Conservation (phyloP, 2,329 filamentous ascomycete species). For the Lomentospora prolificans region DNA sequence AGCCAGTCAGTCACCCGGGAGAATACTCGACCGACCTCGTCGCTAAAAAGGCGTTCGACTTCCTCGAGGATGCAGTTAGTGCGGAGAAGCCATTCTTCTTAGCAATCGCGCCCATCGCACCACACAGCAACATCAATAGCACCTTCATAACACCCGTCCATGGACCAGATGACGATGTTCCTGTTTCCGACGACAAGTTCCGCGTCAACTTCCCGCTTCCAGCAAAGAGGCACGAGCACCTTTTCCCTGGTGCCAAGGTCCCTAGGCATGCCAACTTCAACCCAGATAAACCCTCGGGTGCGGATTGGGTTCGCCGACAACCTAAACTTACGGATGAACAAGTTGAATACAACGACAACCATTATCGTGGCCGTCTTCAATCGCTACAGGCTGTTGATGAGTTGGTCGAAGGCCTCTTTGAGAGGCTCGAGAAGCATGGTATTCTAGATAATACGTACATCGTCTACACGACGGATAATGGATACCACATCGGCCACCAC, state of each 20-base stretch:
- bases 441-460: constrained; percentile 36
- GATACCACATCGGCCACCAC: constrained; percentile 44
- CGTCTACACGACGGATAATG: constrained; percentile 43
- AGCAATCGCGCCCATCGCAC: constrained; percentile 37
- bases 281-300: constrained; percentile 32
- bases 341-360: constrained; percentile 26
- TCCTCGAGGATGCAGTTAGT: constrained; percentile 40
- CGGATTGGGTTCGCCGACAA: constrained; percentile 33
- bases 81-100: constrained; percentile 44
- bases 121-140: constrained; percentile 19
- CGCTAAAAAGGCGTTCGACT: constrained; percentile 36
- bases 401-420: constrained; percentile 29
- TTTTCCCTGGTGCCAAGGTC: constrained; percentile 49
- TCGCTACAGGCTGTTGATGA: constrained; percentile 36
- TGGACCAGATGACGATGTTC: background rate
- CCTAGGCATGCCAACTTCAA: constrained; percentile 61
- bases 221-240: constrained; percentile 46
- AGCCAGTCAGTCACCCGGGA: constrained; percentile 19
- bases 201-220: constrained; percentile 8
- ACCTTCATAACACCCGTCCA: background rate
- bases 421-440: constrained; percentile 20
- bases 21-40: constrained; percentile 41
- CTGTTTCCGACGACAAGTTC: background rate
- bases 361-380: constrained; percentile 30
- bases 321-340: constrained; percentile 21